A percentile compares a stretch with the other conserved stretches of the same genome.
phyloP scores from a whole-genome alignment of 2,329 filamentous ascomycete species.

The Cladosporium oxysporum region DNA sequence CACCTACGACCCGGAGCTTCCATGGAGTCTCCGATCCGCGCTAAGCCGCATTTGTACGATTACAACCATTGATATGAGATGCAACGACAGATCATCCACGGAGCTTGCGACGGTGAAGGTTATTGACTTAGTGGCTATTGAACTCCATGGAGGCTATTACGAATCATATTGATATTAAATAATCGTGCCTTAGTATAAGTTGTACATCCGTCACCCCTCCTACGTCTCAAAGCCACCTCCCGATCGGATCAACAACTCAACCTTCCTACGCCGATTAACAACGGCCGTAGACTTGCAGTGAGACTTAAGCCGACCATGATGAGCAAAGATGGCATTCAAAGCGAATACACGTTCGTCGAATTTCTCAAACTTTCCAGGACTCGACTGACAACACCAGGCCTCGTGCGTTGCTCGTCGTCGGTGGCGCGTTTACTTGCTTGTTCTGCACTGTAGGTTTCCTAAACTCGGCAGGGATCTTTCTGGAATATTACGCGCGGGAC shows the following conservation, averaged over 20 bases:
- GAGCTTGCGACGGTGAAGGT: not conserved
- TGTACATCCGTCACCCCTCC: not conserved
- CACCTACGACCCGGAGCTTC: not conserved
- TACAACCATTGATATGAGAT: not conserved
- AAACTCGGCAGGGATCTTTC: constrained; percentile 24
- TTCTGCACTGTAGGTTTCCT: constrained; percentile 22
- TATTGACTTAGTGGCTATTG: not conserved
- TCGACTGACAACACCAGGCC: constrained; percentile 5
- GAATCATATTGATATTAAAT: not conserved
- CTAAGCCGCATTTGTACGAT: not conserved
- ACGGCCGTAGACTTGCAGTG: not conserved
- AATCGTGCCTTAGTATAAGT: not conserved
- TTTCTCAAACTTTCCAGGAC: not conserved
- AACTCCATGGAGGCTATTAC: not conserved
- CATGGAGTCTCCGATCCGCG: constrained; percentile 1
- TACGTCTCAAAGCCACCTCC: not conserved
- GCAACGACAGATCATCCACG: not conserved
- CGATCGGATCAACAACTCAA: not conserved
- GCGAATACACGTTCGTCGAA: constrained; percentile 5
- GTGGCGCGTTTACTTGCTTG: constrained; percentile 19
- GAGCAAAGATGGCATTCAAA: not conserved
- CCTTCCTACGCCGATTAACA: not conserved
- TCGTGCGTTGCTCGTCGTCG: constrained; percentile 23
- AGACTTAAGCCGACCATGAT: not conserved
- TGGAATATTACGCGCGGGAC: constrained; percentile 23